Base-by-base conservation (phyloP, 768 basidiomycete genomes). In the Xanthoconium purpureum region DNA sequence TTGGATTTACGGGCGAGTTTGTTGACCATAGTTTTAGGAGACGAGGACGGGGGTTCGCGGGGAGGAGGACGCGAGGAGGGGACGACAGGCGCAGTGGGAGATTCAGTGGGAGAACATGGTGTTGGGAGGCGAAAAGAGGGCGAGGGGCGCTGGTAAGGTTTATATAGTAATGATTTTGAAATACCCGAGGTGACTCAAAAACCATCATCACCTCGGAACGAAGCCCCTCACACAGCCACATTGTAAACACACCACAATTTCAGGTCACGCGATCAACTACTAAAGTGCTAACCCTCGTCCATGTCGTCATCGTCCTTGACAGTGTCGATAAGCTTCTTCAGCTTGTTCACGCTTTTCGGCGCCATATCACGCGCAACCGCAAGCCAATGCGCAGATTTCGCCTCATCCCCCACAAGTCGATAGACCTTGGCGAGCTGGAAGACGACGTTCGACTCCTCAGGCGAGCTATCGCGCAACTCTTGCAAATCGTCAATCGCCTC, bases 351-450 rank as follows among this genome's bases (percentile, higher is more conserved):
- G 68, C 89, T 89, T 76, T 96, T 93, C 40, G 97, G 96, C 45
- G 96, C 90, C 55, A 98, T 83, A 69, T 99, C 97, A 59, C 94
- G 86, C 62, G 94, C 97, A 38, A 88, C 80, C 32, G 94, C 91
- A 58, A 99, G 88, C 73, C 87, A 80, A 58, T 89, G 86, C 54
- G 91, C 89, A 47, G 93, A 87, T 72, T 90, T 87, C 18, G 82
- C 78, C 61, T 84, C 83, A 72, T 93, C 80, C 36, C 92, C 92
- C 53, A 89, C 74, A 62, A 90, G 78, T 46, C 91, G 84, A 68
- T 97, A 98, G 56, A 89, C 87, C 75, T 89, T 90, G 29, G 94
- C 97, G 17, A 99, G 84, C 73, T 98, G 88, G 82, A 97, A 97
- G 56, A 95, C 84, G 54, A 98, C 91, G 75, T 98, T 98, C 52